Evolutionary conservation across 1,139 yeast genomes (phyloP).

Genomic region (Saccharomyces hybrid): DNA sequence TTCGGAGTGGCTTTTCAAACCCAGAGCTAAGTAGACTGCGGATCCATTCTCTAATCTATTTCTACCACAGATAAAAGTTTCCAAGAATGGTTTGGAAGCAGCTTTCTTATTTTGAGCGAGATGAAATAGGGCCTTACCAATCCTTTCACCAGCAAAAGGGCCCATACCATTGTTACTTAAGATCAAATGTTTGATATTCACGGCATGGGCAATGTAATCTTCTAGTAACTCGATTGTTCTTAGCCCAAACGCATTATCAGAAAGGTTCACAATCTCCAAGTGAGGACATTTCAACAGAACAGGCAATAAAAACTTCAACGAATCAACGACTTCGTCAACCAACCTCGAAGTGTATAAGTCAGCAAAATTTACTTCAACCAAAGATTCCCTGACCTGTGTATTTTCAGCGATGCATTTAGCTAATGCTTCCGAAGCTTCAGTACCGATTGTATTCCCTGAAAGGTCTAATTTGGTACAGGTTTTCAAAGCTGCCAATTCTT

Average conservation of each 20-base stretch:
- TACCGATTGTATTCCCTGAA: constrained; percentile 90
- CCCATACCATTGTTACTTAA: constrained; percentile 96
- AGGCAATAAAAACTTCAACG: constrained; percentile 64
- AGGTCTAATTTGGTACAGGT: constrained; percentile 59
- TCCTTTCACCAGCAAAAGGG: constrained; percentile 91
- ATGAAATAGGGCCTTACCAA: constrained; percentile 74
- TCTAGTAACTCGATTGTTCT: constrained; percentile 91
- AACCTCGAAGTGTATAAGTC: constrained; percentile 92
- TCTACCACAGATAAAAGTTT: constrained; percentile 91
- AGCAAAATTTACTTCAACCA: constrained; percentile 69
- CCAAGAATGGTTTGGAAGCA: constrained; percentile 38
- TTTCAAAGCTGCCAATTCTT: constrained; percentile 39
- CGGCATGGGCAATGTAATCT: constrained; percentile 63
- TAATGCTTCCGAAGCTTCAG: constrained; percentile 71
- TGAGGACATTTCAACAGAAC: constrained; percentile 62
- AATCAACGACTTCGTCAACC: constrained; percentile 87
- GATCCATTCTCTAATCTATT: constrained; percentile 95
- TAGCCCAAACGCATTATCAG: constrained; percentile 95
- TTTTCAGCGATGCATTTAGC: constrained; percentile 48
- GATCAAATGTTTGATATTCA: constrained; percentile 74
- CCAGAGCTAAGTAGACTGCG: constrained; percentile 63
- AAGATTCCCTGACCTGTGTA: constrained; percentile 39
- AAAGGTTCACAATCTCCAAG: constrained; percentile 66
- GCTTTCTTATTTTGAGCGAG: constrained; percentile 58
- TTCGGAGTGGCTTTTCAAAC: constrained; percentile 60